Percentiles rank a stretch among this genome's conserved stretches.
Evolutionary conservation across 2,329 filamentous ascomycete genomes (phyloP).

Genomic region (Talaromyces sp.): DNA sequence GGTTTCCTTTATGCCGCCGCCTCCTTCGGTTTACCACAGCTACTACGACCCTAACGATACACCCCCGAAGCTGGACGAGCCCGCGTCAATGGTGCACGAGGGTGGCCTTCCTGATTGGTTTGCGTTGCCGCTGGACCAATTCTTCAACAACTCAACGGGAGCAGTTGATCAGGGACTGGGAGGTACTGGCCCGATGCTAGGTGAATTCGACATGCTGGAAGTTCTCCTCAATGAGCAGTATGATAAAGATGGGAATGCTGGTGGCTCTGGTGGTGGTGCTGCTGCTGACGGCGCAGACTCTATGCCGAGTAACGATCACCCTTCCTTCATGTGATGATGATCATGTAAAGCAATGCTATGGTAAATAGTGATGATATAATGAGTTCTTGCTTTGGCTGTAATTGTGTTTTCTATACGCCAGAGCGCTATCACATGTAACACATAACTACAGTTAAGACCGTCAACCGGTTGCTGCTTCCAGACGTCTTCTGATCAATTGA

Average conservation of each 20-base stretch:
- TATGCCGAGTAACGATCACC: conserved; percentile 2
- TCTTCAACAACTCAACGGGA: conserved; percentile 45
- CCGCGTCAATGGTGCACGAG: conserved; percentile 17
- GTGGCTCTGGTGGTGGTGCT: neutral
- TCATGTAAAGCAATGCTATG: neutral
- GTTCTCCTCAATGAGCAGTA: conserved; percentile 36
- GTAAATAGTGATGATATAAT: neutral
- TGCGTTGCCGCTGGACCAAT: conserved; percentile 55
- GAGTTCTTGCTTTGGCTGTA: neutral
- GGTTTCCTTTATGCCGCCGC: conserved; percentile 43
- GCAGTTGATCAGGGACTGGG: conserved; percentile 49
- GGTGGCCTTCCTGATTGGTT: conserved; percentile 51
- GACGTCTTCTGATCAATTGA: too few species aligned
- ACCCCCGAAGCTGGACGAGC: conserved; percentile 16
- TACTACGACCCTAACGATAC: conserved; percentile 35
- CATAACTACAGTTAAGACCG: too few species aligned
- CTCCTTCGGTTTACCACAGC: conserved; percentile 40
- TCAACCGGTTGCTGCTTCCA: too few species aligned
- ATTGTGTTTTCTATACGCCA: neutral
- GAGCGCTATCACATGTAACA: too few species aligned
- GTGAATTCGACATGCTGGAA: conserved; percentile 47
- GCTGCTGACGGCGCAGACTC: neutral
- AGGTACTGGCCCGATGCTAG: conserved; percentile 57
- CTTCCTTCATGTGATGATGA: conserved; percentile 8
- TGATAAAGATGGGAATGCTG: conserved; percentile 7